Base-by-base conservation (phyloP, 306 rosid genomes). In the Mucuna pruriens region DNA sequence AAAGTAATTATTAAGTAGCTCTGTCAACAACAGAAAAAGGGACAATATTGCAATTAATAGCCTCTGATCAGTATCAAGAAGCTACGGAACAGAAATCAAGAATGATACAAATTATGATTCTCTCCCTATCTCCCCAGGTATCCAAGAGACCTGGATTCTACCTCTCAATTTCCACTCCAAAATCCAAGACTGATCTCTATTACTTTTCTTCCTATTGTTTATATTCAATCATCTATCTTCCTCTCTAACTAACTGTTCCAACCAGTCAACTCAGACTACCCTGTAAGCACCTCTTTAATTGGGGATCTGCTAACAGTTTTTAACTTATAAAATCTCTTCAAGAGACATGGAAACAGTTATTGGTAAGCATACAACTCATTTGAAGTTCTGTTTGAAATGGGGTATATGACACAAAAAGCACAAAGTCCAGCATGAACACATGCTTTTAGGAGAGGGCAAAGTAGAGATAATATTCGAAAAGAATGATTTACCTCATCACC, bases 401-500 rank as follows among this genome's bases (percentile, higher is more conserved):
- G 16, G 66, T 25, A 25, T 51, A 75, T 7, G 38, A 68, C 75
- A 8, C 7, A 70, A 73, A 84, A 68, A 31, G 25, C 16, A n/a
- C 20, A 62, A 70, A 11, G 48, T 52, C 55, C 45, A 23, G 20
- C 31, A 31, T 25, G 19, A 48, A 23, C 2, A 17, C 60, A 40
- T 20, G 63, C 51, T 40, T 40, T 71, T 54, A 29, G 64, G 51
- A 60, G 40, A 80, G 12, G 16, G 45, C 20, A 12, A 48, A 65
- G 46, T 60, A 79, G 52, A 55, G 57, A 66, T 33, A 55, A 60
- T 4, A 71, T 57, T 31, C 10, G 39, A 81, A 26, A 52, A 72
- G 29, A 49, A 44, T 67, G 51, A 80, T 77, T 75, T 84, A 95
- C 99, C 99, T 95, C 40, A 54, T 65, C 78, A 93, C 86, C 66